Evolutionary conservation across 805 yeast genomes (phyloP).

Genomic region (Candida insectorum): DNA sequence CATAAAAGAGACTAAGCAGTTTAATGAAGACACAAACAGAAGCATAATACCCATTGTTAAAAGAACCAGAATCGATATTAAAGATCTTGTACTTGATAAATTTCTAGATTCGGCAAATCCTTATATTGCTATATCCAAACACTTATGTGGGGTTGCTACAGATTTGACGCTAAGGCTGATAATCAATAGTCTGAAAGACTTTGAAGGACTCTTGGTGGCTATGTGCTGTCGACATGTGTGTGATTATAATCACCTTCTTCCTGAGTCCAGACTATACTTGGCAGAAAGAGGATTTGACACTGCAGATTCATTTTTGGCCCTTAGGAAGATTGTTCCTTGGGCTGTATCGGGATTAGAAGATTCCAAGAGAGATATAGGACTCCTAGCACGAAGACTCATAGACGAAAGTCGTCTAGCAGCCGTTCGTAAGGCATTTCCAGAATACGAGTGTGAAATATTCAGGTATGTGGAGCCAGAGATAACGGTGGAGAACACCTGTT

Average conservation of each 20-base stretch:
- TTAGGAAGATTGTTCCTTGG: conserved; percentile 79
- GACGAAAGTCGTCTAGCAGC: conserved; percentile 69
- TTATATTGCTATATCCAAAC: conserved; percentile 75
- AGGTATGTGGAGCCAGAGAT: conserved; percentile 55
- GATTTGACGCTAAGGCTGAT: conserved; percentile 76
- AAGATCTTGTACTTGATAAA: conserved; percentile 58
- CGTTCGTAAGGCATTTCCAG: conserved; percentile 24
- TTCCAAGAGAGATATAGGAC: conserved; percentile 40
- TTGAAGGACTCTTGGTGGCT: conserved; percentile 71
- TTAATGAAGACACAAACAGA: not conserved
- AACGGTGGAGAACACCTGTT: conserved; percentile 70
- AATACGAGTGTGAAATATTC: conserved; percentile 47
- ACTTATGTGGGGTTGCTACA: conserved; percentile 91
- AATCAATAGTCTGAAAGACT: conserved; percentile 26
- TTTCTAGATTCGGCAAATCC: conserved; percentile 20
- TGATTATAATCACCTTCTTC: conserved; percentile 51
- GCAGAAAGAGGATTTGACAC: conserved; percentile 26
- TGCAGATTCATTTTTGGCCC: conserved; percentile 38
- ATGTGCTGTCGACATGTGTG: conserved; percentile 94
- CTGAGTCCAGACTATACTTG: conserved; percentile 43
- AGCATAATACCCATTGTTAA: conserved; percentile 28
- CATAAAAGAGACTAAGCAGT: conserved; percentile 44
- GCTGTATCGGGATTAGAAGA: conserved; percentile 71
- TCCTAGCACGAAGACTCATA: conserved; percentile 64
- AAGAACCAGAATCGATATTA: conserved; percentile 73